These are phyloP conservation scores for Saposhnikovia divaricata DNA, from an alignment of 129 eudicot species.

Conservation along the genomic window DNA sequence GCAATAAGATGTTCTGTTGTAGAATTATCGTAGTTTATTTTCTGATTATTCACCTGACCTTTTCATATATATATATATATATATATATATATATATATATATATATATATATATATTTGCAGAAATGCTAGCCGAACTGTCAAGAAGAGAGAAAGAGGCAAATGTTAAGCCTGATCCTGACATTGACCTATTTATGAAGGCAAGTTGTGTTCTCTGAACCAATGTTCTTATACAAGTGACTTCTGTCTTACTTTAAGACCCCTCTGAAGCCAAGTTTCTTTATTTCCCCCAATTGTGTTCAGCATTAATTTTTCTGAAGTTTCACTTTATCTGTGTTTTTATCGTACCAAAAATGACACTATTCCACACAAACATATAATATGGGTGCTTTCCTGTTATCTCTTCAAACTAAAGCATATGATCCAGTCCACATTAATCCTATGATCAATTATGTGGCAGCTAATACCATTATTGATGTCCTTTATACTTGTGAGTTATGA, in stretches of 20 bases:
- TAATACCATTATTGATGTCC: neutral
- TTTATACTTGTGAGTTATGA: neutral
- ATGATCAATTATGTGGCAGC: neutral
- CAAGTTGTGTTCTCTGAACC: neutral
- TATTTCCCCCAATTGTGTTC: neutral
- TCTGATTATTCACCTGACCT: neutral
- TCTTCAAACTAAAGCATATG: neutral
- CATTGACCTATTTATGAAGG: conserved; percentile 83
- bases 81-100: too few relatives aligned
- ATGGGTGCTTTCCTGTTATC: neutral
- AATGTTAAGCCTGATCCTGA: conserved; percentile 82
- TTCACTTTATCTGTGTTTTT: neutral
- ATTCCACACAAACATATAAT: neutral
- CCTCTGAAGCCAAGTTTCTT: neutral
- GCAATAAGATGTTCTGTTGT: conserved; percentile 6
- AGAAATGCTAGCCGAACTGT: conserved; percentile 81
- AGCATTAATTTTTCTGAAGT: neutral
- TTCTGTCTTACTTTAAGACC: neutral
- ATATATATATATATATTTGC: conserved; percentile 11
- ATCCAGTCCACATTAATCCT: neutral
- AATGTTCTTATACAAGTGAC: neutral
- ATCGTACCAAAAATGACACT: neutral
- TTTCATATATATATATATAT: too few relatives aligned
- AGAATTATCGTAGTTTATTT: neutral
- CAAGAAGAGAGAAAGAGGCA: conserved; percentile 76